These are phyloP conservation scores for Gossypium arboreum DNA, from an alignment of 345 rosid genomes.

Conservation along the genomic window DNA sequence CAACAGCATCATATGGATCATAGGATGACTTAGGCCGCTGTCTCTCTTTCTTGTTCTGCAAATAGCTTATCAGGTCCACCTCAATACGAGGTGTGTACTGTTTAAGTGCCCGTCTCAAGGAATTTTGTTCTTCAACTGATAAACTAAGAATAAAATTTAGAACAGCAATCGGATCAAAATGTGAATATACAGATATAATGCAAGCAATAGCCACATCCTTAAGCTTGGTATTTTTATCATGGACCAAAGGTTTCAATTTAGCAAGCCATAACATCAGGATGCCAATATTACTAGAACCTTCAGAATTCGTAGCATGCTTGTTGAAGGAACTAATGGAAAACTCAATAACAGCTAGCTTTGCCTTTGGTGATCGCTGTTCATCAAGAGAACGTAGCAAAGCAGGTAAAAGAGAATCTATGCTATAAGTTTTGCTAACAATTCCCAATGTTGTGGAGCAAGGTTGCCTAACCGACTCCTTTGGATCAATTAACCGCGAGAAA, in stretches of 20 bases:
- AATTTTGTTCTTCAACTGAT: conserved; percentile 96
- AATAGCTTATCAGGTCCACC: conserved; percentile 89
- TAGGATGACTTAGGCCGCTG: conserved; percentile 80
- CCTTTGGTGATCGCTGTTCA: conserved; percentile 98
- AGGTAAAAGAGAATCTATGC: conserved; percentile 6
- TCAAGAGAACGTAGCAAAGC: conserved; percentile 77
- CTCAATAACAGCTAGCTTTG: conserved; percentile 97
- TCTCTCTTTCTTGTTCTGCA: conserved; percentile 93
- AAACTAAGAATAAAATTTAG: conserved; percentile 90
- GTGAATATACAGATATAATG: conserved; percentile 86
- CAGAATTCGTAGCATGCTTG: conserved; percentile 74
- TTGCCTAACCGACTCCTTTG: conserved; percentile 95
- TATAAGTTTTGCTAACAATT: conserved; percentile 48
- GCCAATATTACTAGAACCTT: conserved; percentile 77
- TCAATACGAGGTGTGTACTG: conserved; percentile 97
- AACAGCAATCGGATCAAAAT: conserved; percentile 83
- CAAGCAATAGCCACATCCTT: conserved; percentile 91
- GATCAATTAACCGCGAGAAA: conserved; percentile 92
- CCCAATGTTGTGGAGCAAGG: conserved; percentile 92
- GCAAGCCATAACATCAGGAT: conserved; percentile 93
- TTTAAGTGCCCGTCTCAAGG: conserved; percentile 87
- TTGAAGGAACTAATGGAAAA: conserved; percentile 84
- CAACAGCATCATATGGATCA: conserved; percentile 86
- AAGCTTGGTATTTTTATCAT: conserved; percentile 90
- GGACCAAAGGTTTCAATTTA: conserved; percentile 76